These are phyloP conservation scores for Stagonosporopsis chrysanthemi DNA, from an alignment of 2,329 filamentous ascomycete genomes.

Conservation along the genomic window DNA sequence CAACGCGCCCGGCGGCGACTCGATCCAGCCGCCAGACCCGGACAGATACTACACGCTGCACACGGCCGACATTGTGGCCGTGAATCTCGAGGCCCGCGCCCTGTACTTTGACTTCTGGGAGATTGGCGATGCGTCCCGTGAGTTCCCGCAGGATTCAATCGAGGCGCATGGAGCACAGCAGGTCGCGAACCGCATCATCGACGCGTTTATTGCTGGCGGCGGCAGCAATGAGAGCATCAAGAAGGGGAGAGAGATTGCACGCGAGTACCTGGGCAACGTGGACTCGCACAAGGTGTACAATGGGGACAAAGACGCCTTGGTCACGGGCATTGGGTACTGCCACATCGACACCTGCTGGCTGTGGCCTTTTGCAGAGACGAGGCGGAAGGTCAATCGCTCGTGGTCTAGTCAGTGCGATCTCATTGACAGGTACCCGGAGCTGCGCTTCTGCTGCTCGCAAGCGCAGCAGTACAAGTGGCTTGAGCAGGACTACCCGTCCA, in stretches of 20 bases:
- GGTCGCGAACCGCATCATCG: constrained; percentile 86
- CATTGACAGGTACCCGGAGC: constrained; percentile 93
- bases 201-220: constrained; percentile 82
- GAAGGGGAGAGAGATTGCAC: constrained; percentile 81
- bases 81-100: constrained; percentile 83
- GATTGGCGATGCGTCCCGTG: constrained; percentile 86
- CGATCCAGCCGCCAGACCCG: constrained; percentile 87
- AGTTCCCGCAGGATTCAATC: constrained; percentile 88
- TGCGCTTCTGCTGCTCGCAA: constrained; percentile 90
- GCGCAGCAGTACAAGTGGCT: constrained; percentile 99
- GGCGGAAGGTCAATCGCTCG: constrained; percentile 91
- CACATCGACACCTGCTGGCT: constrained; percentile 99
- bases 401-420: constrained; percentile 97
- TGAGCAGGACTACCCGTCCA: constrained; percentile 84
- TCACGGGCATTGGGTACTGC: constrained; percentile 92
- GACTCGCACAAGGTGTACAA: constrained; percentile 87
- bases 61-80: constrained; percentile 84
- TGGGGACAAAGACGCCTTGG: constrained; percentile 74
- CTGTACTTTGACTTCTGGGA: constrained; percentile 96
- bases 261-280: constrained; percentile 81
- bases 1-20: constrained; percentile 82
- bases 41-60: constrained; percentile 79
- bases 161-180: constrained; percentile 87
- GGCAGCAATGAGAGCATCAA: constrained; percentile 76
- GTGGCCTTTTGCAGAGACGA: constrained; percentile 98